Evolutionary conservation across 2,329 filamentous ascomycete genomes (phyloP).

Genomic region (Beauveria sp.): DNA sequence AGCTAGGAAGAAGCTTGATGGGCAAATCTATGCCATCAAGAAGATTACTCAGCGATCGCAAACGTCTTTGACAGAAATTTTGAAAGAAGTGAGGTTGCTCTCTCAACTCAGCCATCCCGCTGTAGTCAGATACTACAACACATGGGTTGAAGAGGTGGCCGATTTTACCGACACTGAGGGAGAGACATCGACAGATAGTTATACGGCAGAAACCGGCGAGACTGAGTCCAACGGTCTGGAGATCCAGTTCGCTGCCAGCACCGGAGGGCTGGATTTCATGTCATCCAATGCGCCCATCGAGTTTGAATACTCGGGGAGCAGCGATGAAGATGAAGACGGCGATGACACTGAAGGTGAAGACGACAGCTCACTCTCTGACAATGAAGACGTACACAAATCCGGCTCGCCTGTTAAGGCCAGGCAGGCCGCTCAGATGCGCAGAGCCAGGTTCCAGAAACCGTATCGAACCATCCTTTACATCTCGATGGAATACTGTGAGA

Average conservation of each 20-base stretch:
- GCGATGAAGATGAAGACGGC: slow-evolving; percentile 38
- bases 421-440: slow-evolving; percentile 20
- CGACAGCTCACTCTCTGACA: slow-evolving; percentile 24
- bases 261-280: slow-evolving; percentile 84
- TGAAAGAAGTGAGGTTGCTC: slow-evolving; percentile 79
- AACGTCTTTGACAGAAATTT: slow-evolving; percentile 69
- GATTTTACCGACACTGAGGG: slow-evolving; percentile 48
- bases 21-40: slow-evolving; percentile 91
- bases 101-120: slow-evolving; percentile 88
- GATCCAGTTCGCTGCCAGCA: slow-evolving; percentile 61
- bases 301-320: slow-evolving; percentile 59
- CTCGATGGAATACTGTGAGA: slow-evolving; percentile 98
- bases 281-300: slow-evolving; percentile 76
- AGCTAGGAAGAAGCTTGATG: slow-evolving; percentile 87
- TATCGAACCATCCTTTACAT: slow-evolving; percentile 76
- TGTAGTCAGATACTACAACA: slow-evolving; percentile 85
- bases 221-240: slow-evolving; percentile 33
- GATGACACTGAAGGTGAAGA: slow-evolving; percentile 40
- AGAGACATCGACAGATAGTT: slow-evolving; percentile 46
- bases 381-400: slow-evolving; percentile 23
- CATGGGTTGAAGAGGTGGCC: slow-evolving; percentile 75
- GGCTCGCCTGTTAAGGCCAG: slow-evolving; percentile 26
- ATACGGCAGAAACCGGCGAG: slow-evolving; percentile 28
- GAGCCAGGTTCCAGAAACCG: slow-evolving; percentile 38
- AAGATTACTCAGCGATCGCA: slow-evolving; percentile 83